Evolutionary conservation across 495 filamentous ascomycete species (phyloP), one percentile per base, ranked within the genome.

Genomic region (Lentithecium fluviatile): DNA sequence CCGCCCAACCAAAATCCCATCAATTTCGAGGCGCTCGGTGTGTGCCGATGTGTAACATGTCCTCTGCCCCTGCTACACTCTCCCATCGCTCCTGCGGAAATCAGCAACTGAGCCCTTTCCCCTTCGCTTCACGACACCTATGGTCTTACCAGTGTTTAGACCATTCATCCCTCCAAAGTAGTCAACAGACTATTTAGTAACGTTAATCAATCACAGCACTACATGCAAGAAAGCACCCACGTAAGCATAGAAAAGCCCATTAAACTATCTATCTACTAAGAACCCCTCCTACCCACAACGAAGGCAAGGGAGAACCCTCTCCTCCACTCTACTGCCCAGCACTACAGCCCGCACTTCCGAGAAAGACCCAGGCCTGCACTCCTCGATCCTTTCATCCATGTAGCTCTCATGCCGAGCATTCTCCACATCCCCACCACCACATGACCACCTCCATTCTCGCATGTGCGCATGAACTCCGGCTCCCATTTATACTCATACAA

Each of bases 321-420:
- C 26, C 5, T 47, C 40, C 20, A 34, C 40, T 38, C 29, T 5
- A 19, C n/a, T 12, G 17, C 40, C 37, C 21, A 45, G 53, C 20
- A 32, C 24, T 24, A 56, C 11, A 37, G 20, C 17, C 43, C 45
- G 50, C 55, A 23, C 45, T 4, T 49, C 29, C 26, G 20, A 42
- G 4, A 37, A 38, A 37, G 45, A 40, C 19, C 32, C 34, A 17
- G 55, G 55, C 55, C 55, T 58, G 55, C 55, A 58, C 55, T 58
- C 55, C 55, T 29, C 29, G 32, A 49, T 23, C 45, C 24, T 50
- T 25, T 6, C 51, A 23, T 54, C 51, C 51, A 17, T 7, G 42
- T 43, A 42, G 29, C 12, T 32, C 6, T 20, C 45, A 25, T 49
- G 8, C 13, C 23, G 20, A 21, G 19, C 13, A 20, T 43, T 32